Base-by-base conservation (phyloP, 768 basidiomycete species). In the Scleroderma citrinum region DNA sequence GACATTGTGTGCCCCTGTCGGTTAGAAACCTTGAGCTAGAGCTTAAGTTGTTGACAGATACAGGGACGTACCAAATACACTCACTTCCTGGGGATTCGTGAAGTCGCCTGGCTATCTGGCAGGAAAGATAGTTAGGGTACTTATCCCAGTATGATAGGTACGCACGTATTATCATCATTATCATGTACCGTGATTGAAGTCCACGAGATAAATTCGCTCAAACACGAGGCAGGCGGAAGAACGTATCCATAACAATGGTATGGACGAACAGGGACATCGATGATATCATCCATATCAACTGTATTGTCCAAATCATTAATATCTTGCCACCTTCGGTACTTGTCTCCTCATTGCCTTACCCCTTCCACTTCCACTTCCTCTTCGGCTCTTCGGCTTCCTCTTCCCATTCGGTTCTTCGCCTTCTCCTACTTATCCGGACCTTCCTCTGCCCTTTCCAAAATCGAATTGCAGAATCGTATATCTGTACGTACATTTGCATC, bases 231-330 rank as follows among this genome's bases (percentile, higher is more conserved):
- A 42, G 16, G 13, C 14, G 26, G 26, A 29, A 29, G 26, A 29
- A 29, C 26, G 26, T 29, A 29, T 29, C 26, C 26, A 29, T 8
- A 42, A 42, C 23, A 7, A 24, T n/a, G 24, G 38, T 24, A 17
- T 23, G 40, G 40, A 29, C 11, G 14, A 10, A n/a, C 38, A n/a
- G 13, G 16, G 40, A 42, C 23, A 42, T 26, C 40, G 23, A 42
- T 42, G 40, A 42, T 42, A 42, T 42, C 40, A 42, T 42, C 16
- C 39, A 17, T 42, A 42, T 42, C 40, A 26, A 24, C 40, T 26
- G 16, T 42, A 42, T 42, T 23, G 21, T n/a, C 26, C 23, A n/a
- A 35, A 42, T 29, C 40, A 24, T 42, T 42, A 26, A 14, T 16
- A 11, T 21, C 16, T 16, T 42, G 14, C 39, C 39, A 14, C 14